A percentile compares a stretch with the other conserved stretches of the same genome.
These are phyloP conservation scores for Tieghemiomyces parasiticus DNA, from an alignment of 192 early-diverging fungal genomes.

Conservation along the genomic window DNA sequence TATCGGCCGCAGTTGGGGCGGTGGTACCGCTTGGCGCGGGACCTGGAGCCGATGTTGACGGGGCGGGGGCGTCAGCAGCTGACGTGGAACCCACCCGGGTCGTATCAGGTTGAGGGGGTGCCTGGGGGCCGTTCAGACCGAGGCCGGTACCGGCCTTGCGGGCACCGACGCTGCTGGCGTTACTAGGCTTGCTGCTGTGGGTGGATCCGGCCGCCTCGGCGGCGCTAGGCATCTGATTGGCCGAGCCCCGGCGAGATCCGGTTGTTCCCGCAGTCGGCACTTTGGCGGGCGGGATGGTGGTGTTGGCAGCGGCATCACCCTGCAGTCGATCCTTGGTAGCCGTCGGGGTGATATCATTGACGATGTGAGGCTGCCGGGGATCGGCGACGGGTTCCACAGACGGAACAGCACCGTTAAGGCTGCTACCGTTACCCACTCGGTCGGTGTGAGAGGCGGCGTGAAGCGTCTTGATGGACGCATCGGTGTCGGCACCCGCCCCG, in stretches of 20 bases:
- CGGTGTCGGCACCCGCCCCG: neutral
- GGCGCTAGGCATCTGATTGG: no score
- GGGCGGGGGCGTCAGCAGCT: neutral
- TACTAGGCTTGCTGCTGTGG: no score
- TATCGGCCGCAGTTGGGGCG: neutral
- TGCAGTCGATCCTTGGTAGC: neutral
- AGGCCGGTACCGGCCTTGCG: neutral
- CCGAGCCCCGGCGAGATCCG: no score
- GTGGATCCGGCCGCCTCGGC: no score
- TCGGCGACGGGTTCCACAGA: no score
- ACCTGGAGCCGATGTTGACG: neutral
- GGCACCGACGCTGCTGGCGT: neutral
- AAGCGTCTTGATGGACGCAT: neutral
- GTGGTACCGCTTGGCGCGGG: neutral
- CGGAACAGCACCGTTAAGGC: neutral
- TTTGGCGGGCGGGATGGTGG: neutral
- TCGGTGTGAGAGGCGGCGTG: no score
- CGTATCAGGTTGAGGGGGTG: neutral
- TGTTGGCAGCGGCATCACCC: neutral
- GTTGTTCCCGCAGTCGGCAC: neutral
- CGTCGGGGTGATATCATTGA: neutral
- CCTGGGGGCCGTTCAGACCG: neutral
- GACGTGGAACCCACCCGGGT: neutral
- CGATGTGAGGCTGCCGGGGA: neutral
- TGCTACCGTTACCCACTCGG: neutral